phyloP scores from a whole-genome alignment of 1,284 basidiomycete species.

The Puccinia coronata region DNA sequence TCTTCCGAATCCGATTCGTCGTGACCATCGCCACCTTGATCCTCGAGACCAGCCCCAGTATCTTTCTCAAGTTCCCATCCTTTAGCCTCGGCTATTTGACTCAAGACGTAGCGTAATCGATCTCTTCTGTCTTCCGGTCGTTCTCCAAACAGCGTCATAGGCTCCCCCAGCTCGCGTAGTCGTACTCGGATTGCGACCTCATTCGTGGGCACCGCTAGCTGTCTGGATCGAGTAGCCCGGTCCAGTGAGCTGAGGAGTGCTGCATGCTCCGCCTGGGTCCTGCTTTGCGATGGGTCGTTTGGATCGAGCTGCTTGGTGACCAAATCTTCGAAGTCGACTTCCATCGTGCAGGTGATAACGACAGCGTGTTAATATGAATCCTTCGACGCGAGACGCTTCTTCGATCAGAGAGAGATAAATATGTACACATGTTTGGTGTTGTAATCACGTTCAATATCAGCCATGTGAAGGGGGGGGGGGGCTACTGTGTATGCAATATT shows the following conservation, averaged over 20 bases:
- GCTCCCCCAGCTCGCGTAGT: slow-evolving; percentile 88
- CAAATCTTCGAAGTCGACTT: slow-evolving; percentile 48
- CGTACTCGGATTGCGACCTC: slow-evolving; percentile 85
- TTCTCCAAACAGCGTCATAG: slow-evolving; percentile 96
- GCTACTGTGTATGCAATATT: background rate
- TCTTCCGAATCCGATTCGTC: slow-evolving; percentile 65
- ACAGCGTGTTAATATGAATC: no score
- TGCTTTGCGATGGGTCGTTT: slow-evolving; percentile 34
- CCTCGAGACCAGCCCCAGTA: slow-evolving; percentile 43
- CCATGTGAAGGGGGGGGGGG: background rate
- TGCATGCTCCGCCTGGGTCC: slow-evolving; percentile 46
- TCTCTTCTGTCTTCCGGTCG: slow-evolving; percentile 73
- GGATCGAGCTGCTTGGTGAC: slow-evolving; percentile 44
- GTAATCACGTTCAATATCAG: background rate
- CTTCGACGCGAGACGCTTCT: background rate
- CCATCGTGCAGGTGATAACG: slow-evolving; percentile 26
- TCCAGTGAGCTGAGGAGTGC: slow-evolving; percentile 10
- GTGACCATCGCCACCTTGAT: slow-evolving; percentile 64
- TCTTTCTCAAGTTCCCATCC: slow-evolving; percentile 56
- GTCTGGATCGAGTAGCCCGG: slow-evolving; percentile 67
- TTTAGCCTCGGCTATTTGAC: slow-evolving; percentile 76
- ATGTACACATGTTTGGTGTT: no score
- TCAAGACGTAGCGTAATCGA: slow-evolving; percentile 86
- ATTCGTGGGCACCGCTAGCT: slow-evolving; percentile 92
- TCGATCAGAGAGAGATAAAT: no score